Evolutionary conservation across 176 grass and related monocot species (phyloP).

Genomic region (Eleusine indica): DNA sequence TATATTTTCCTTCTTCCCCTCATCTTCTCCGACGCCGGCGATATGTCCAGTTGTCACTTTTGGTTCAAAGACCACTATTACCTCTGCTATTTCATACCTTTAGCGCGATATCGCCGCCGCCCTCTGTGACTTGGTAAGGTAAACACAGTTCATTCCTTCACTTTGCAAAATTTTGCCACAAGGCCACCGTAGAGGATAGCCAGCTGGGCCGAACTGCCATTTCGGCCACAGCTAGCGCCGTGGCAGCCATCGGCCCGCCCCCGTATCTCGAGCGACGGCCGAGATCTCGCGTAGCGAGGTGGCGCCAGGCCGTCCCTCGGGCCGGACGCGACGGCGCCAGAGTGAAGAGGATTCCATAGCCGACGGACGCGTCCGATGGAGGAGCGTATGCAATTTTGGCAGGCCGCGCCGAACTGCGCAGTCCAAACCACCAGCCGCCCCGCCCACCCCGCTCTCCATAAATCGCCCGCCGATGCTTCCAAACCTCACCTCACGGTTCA

Average conservation of each 20-base stretch:
- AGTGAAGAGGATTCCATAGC: conserved; percentile 32
- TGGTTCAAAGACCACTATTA: accelerated
- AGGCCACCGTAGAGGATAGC: not conserved
- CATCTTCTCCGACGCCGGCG: not conserved
- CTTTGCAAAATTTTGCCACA: too few relatives aligned
- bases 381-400: conserved; percentile 15
- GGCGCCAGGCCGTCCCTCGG: conserved; percentile 16
- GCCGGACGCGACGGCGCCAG: conserved; percentile 34
- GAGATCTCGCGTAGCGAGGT: conserved; percentile 1
- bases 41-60: not conserved
- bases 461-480: conserved; percentile 34
- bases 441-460: conserved; percentile 4
- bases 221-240: not conserved
- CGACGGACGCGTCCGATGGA: conserved; percentile 26
- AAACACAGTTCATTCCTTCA: not conserved
- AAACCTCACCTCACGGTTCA: conserved; percentile 13
- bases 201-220: not conserved
- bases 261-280: conserved; percentile 4
- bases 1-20: not conserved
- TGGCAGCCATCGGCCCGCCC: not conserved
- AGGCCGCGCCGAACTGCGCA: conserved; percentile 30
- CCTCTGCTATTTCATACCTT: not conserved
- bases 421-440: conserved; percentile 6
- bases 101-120: accelerated
- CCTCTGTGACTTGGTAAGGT: not conserved